Conservation (phyloP, 2,329 filamentous ascomycete genomes). For the Beauveria brongniartii region DNA sequence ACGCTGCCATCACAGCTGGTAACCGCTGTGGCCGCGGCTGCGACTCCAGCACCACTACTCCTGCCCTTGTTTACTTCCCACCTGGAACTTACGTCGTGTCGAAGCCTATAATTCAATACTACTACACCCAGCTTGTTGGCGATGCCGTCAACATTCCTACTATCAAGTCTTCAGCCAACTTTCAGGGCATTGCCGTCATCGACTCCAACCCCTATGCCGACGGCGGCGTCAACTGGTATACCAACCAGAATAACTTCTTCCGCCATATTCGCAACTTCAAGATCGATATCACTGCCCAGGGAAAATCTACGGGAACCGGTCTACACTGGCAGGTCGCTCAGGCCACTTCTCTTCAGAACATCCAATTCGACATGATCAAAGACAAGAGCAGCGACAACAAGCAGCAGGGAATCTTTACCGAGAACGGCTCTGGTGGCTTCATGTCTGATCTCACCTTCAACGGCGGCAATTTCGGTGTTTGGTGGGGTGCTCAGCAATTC, state of each 20-base stretch:
- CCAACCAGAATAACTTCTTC: constrained; percentile 80
- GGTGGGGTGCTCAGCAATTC: constrained; percentile 82
- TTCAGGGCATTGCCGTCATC: constrained; percentile 80
- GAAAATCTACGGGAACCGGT: constrained; percentile 52
- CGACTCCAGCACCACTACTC: constrained; percentile 74
- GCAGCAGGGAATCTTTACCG: constrained; percentile 75
- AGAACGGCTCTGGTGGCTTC: constrained; percentile 77
- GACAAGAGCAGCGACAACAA: constrained; percentile 56
- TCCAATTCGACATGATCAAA: constrained; percentile 69
- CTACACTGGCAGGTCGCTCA: constrained; percentile 86
- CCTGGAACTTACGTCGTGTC: constrained; percentile 78
- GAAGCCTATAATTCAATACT: constrained; percentile 71
- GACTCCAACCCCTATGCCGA: constrained; percentile 77
- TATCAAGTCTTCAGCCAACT: constrained; percentile 64
- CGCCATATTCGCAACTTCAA: constrained; percentile 75
- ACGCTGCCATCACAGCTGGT: constrained; percentile 69
- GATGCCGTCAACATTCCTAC: constrained; percentile 66
- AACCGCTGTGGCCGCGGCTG: constrained; percentile 73
- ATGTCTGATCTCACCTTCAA: constrained; percentile 79
- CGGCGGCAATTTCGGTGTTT: constrained; percentile 69
- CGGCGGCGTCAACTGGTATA: constrained; percentile 63
- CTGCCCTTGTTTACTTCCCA: constrained; percentile 87
- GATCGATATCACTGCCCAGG: constrained; percentile 65
- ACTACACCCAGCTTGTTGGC: constrained; percentile 90
- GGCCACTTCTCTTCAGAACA: constrained; percentile 72